Evolutionary conservation across 129 eudicot species (phyloP).

Genomic region (Helichrysum umbraculigerum): DNA sequence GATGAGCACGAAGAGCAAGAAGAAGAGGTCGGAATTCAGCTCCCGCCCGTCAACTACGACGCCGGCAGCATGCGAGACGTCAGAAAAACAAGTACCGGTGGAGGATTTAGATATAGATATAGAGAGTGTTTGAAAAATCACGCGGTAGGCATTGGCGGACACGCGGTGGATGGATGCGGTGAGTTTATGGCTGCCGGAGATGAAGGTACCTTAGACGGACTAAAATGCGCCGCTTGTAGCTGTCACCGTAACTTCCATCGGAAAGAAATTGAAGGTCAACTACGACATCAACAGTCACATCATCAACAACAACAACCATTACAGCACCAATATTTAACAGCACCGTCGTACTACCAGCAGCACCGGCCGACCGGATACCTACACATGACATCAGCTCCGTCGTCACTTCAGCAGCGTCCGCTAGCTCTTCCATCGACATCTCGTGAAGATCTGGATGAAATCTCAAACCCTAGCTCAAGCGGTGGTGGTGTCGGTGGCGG

Average conservation of each 20-base stretch:
- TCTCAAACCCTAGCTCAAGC: conserved; percentile 76
- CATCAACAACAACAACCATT: conserved; percentile 1
- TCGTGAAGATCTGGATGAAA: conserved; percentile 58
- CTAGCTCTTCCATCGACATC: conserved; percentile 50
- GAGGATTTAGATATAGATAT: conserved; percentile 39
- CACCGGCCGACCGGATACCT: conserved; percentile 55
- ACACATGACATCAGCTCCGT: conserved; percentile 39
- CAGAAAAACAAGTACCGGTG: conserved; percentile 21
- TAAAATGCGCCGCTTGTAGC: conserved; percentile 70
- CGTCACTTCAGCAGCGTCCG: conserved; percentile 41
- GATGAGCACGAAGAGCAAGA: conserved; percentile 73
- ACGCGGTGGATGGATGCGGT: conserved; percentile 72
- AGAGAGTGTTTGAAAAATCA: conserved; percentile 71
- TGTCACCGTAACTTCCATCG: conserved; percentile 83
- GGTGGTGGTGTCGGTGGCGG: conserved; percentile 40
- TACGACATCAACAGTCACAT: conserved; percentile 24
- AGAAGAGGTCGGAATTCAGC: conserved; percentile 47
- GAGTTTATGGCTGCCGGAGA: conserved; percentile 81
- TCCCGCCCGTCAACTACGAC: conserved; percentile 24
- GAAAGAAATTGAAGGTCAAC: conserved; percentile 43
- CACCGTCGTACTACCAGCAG: conserved; percentile 44
- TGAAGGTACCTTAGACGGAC: conserved; percentile 61
- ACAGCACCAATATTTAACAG: conserved; percentile 33
- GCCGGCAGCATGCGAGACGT: conserved; percentile 15
- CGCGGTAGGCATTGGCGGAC: conserved; percentile 63